Percentiles rank a stretch among this genome's conserved stretches.
phyloP scores from a whole-genome alignment of 768 basidiomycete genomes.

The Rhizopogon roseolus region DNA sequence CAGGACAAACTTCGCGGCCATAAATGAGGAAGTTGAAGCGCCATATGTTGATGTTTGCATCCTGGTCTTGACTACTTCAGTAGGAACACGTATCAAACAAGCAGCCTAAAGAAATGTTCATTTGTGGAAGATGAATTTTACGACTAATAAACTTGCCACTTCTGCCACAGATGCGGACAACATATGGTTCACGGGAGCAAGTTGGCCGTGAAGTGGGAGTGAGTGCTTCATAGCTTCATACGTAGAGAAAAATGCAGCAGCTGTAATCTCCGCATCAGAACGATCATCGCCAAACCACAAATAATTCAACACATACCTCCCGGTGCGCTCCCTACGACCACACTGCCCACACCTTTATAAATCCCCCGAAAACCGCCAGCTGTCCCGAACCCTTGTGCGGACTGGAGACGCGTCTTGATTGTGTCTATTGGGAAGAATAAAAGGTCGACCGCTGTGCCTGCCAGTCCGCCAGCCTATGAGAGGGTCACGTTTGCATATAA shows the following conservation, averaged over 20 bases:
- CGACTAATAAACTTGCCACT: conserved; percentile 37
- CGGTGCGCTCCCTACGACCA: conserved; percentile 91
- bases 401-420: conserved; percentile 92
- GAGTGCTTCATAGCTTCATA: conserved; percentile 84
- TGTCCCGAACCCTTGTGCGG: conserved; percentile 74
- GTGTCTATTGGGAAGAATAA: conserved; percentile 98
- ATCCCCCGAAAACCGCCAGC: conserved; percentile 89
- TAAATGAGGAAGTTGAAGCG: no score
- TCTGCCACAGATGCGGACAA: conserved; percentile 55
- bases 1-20: no score
- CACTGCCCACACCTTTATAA: conserved; percentile 92
- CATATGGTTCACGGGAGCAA: conserved; percentile 64
- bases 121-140: no score
- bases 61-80: no score
- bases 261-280: conserved; percentile 36
- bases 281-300: not conserved
- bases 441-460: conserved; percentile 90
- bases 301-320: conserved; percentile 60
- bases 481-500: conserved; percentile 5
- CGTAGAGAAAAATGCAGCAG: conserved; percentile 91
- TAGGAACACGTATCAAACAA: no score
- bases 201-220: conserved; percentile 56
- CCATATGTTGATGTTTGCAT: no score
- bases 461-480: conserved; percentile 77
- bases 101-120: no score